A percentile compares a stretch with the other conserved stretches of the same genome.
Conservation (phyloP, 2,329 filamentous ascomycete species). For the Corniculantispora saksenae region DNA sequence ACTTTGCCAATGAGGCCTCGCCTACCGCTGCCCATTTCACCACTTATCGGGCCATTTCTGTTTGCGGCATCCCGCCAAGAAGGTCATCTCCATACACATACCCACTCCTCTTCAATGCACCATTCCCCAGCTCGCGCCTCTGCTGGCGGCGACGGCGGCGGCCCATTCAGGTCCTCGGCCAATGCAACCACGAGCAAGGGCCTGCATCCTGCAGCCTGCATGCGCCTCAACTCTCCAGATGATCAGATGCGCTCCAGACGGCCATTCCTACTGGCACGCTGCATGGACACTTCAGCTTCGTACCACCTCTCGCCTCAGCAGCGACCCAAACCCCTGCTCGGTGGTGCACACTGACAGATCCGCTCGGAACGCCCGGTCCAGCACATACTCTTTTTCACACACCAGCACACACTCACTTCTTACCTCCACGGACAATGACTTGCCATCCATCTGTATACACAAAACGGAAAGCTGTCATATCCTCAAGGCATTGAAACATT, state of each 20-base stretch:
- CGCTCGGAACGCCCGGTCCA: constrained; percentile 7
- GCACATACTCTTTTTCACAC: background rate
- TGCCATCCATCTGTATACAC: constrained; percentile 7
- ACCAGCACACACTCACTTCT: background rate
- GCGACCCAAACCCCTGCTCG: background rate
- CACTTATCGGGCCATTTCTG: background rate
- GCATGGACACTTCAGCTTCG: background rate
- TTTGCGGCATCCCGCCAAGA: constrained; percentile 7
- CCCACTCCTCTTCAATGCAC: background rate
- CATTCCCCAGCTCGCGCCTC: too few relatives aligned
- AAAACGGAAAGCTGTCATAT: background rate
- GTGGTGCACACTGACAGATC: background rate
- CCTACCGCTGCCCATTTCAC: background rate
- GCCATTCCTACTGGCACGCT: background rate
- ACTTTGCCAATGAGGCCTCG: background rate
- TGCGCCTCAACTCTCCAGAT: background rate
- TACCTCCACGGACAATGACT: background rate
- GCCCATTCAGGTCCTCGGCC: background rate
- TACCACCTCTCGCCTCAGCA: background rate
- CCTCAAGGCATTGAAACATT: background rate
- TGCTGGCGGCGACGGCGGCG: too few relatives aligned
- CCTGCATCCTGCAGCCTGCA: constrained; percentile 8
- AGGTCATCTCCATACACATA: background rate
- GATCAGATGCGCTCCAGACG: background rate
- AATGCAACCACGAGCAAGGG: background rate